A percentile compares a stretch with the other conserved stretches of the same genome.
These are phyloP conservation scores for Rubus parviflorus DNA, from an alignment of 306 rosid genomes.

Conservation along the genomic window DNA sequence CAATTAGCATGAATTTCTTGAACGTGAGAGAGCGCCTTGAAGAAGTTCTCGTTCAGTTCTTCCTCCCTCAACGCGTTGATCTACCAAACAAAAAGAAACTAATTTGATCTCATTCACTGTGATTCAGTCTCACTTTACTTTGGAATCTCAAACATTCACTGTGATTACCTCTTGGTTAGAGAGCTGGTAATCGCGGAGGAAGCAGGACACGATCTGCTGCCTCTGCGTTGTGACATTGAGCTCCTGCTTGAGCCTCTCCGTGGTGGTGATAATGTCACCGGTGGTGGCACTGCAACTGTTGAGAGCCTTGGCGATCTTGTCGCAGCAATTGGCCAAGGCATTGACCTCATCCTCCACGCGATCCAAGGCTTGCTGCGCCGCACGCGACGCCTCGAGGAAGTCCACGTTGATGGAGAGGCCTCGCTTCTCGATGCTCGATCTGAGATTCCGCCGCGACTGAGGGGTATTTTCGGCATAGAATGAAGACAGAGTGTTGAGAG, in stretches of 20 bases:
- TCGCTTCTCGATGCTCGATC: conserved; percentile 87
- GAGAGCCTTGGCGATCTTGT: conserved; percentile 78
- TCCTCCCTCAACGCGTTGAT: conserved; percentile 87
- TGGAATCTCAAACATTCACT: no score
- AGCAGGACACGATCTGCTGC: conserved; percentile 81
- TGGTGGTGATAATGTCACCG: conserved; percentile 83
- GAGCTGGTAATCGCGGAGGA: conserved; percentile 94
- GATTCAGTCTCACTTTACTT: no score
- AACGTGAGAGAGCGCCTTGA: conserved; percentile 93
- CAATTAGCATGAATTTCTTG: conserved; percentile 96
- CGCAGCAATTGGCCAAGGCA: conserved; percentile 75
- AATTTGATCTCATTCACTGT: neutral
- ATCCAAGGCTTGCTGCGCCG: conserved; percentile 77
- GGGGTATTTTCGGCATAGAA: conserved; percentile 82
- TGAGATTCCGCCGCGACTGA: conserved; percentile 91
- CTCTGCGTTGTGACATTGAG: conserved; percentile 70
- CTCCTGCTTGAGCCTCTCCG: conserved; percentile 91
- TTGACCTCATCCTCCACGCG: conserved; percentile 79
- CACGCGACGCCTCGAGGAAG: conserved; percentile 68
- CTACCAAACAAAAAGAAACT: conserved; percentile 34
- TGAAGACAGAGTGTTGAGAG: conserved; percentile 79
- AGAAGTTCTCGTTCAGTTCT: conserved; percentile 69
- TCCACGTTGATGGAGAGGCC: conserved; percentile 73
- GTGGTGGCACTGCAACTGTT: conserved; percentile 76
- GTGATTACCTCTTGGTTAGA: conserved; percentile 87